Conservation (phyloP, 2,329 filamentous ascomycete species). For the Colletotrichum gloeosporioides region DNA sequence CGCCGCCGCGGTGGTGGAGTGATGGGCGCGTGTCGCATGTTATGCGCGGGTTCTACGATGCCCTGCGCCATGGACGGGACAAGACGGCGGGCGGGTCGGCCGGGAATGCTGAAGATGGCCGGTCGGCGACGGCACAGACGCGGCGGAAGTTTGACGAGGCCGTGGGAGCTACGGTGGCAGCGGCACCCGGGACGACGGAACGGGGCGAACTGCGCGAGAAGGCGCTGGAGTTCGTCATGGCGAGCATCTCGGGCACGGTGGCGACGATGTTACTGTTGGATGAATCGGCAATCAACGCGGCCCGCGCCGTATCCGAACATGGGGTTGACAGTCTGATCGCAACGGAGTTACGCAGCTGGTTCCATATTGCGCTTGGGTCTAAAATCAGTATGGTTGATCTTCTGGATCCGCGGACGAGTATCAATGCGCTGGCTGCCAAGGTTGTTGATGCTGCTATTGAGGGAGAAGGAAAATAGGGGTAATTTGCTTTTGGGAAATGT, state of each 20-base stretch:
- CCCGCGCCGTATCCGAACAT: neutral
- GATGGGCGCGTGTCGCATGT: neutral
- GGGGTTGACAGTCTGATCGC: neutral
- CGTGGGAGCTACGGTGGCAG: neutral
- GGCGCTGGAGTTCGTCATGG: accelerated
- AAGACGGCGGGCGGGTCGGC: neutral
- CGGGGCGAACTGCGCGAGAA: neutral
- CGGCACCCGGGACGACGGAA: neutral
- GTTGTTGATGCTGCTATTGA: accelerated
- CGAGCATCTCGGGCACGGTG: neutral
- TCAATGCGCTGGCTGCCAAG: neutral
- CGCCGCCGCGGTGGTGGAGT: neutral
- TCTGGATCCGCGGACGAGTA: neutral
- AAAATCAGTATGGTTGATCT: neutral
- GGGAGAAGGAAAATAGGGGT: neutral
- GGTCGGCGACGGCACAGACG: neutral
- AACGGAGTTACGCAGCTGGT: neutral
- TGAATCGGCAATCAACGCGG: neutral
- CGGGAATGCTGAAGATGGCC: neutral
- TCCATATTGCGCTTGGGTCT: neutral
- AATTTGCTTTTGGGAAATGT: neutral
- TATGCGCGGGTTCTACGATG: neutral
- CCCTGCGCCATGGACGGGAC: neutral
- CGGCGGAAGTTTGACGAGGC: neutral
- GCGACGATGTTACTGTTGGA: neutral